Base-by-base conservation (phyloP, 164 flowering plant genomes). In the Brasenia schreberi region DNA sequence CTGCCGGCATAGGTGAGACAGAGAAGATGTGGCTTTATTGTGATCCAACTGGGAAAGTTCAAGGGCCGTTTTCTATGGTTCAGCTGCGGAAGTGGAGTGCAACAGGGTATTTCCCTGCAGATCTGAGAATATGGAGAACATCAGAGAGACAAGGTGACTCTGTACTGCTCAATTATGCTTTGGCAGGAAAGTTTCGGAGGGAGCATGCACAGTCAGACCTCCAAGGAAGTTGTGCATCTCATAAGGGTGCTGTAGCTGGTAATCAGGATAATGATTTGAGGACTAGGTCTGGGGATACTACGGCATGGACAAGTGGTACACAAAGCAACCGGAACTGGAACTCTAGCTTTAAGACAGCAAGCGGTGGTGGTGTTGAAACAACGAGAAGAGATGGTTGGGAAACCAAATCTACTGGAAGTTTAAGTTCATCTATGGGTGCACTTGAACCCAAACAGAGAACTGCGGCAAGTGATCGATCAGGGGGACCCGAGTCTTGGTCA, bases 41-140 rank as follows among this genome's bases (percentile, higher is more conserved):
- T 81, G 99, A 94, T 66, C 97, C 99, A 66, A 67, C 89, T 64
- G 88, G 87, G 59, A 91, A 84, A 81, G 74, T 85, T 17, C 99
- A 94, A 75, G 99, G 99, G 49, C 99, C 99, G 66, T 94, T 91
- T 82, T 89, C 97, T 42, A 79, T 87, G 75, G 79, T 74, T n/a
- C 99, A 94, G 81, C 80, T 94, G 75, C 85, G 87, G 5, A 94
- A 89, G 78, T 94, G 99, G 99, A 86, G 74, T 72, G 81, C 78
- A 61, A 84, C 87, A 23, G 96, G 96, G 42, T 91, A 84, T 68
- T 94, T 94, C 59, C 99, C 99, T 16, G 76, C 78, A 17, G 80
- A 86, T 66, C 78, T 89, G 61, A 82, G 70, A 71, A 83, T 94
- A 43, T 94, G 99, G 99, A 89, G 61, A 68, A 64, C 70, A 43